Percentiles rank a stretch among this genome's conserved stretches.
Evolutionary conservation across 140 eudicot species (phyloP).

Genomic region (Flaveria floridana): DNA sequence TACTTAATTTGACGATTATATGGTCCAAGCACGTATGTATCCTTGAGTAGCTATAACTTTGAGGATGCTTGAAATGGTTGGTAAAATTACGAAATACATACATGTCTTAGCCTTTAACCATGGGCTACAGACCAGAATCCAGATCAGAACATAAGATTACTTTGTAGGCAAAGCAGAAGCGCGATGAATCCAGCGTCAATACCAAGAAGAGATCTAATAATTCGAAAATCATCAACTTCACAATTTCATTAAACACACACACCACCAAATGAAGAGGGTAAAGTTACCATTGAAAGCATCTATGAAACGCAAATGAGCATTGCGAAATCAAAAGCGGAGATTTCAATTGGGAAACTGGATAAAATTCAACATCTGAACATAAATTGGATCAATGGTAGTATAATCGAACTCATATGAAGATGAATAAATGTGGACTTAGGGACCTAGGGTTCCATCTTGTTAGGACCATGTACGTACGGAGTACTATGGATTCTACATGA

Average conservation of each 20-base stretch:
- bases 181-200: constrained; percentile 24
- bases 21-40: neutral
- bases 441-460: constrained; percentile 31
- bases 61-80: neutral
- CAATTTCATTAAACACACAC: constrained; percentile 17
- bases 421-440: neutral
- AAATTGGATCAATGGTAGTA: constrained; percentile 4
- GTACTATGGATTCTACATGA: no score
- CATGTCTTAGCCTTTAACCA: constrained; percentile 14
- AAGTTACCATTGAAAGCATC: neutral
- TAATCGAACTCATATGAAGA: neutral
- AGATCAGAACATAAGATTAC: constrained; percentile 5
- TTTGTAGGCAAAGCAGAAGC: constrained; percentile 20
- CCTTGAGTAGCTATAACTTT: constrained; percentile 10
- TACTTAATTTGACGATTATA: constrained; percentile 18
- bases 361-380: neutral
- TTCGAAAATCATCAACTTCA: neutral
- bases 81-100: neutral
- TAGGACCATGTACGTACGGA: no score
- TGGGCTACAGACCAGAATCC: constrained; percentile 20
- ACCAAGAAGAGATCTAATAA: constrained; percentile 5
- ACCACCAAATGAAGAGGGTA: neutral
- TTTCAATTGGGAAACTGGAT: constrained; percentile 19
- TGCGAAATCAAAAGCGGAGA: constrained; percentile 27
- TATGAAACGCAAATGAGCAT: constrained; percentile 5